Conservation (phyloP, 495 filamentous ascomycete species). For the Lophiostoma macrostomum region DNA sequence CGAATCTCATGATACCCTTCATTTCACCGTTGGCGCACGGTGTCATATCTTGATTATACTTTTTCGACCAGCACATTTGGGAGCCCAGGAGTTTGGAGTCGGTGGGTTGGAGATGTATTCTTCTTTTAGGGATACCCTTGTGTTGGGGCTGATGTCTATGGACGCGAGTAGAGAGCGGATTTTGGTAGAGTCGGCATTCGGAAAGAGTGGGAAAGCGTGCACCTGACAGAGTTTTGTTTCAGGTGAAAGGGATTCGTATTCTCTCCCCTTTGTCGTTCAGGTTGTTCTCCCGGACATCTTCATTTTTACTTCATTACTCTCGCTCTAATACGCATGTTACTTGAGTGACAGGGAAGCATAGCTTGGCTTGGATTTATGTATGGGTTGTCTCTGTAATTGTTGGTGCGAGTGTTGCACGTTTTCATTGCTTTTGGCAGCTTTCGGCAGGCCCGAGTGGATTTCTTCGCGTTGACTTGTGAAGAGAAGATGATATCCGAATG, state of each 20-base stretch:
- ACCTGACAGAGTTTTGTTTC: no score
- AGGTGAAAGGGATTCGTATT: no score
- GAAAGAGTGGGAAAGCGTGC: not conserved
- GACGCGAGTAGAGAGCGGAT: no score
- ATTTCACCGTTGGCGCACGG: constrained; percentile 5
- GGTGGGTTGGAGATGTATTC: constrained; percentile 3
- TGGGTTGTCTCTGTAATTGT: not conserved
- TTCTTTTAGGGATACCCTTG: constrained; percentile 31
- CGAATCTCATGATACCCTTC: constrained; percentile 24
- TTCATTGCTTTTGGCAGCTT: no score
- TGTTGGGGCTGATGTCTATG: no score
- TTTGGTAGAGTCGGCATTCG: no score
- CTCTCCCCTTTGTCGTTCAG: not conserved
- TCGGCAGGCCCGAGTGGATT: no score
- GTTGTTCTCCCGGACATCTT: not conserved
- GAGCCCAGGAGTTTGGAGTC: constrained; percentile 22
- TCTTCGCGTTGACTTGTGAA: no score
- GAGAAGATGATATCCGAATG: no score
- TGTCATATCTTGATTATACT: constrained; percentile 10
- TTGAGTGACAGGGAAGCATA: not conserved
- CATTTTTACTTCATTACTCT: constrained; percentile 9
- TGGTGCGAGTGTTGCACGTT: not conserved
- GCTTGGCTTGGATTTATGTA: constrained; percentile 6
- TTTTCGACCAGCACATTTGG: constrained; percentile 4
- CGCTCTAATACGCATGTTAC: constrained; percentile 26